Conservation (phyloP, 371 early-diverging fungal genomes). For the Umbelopsis sp. region DNA sequence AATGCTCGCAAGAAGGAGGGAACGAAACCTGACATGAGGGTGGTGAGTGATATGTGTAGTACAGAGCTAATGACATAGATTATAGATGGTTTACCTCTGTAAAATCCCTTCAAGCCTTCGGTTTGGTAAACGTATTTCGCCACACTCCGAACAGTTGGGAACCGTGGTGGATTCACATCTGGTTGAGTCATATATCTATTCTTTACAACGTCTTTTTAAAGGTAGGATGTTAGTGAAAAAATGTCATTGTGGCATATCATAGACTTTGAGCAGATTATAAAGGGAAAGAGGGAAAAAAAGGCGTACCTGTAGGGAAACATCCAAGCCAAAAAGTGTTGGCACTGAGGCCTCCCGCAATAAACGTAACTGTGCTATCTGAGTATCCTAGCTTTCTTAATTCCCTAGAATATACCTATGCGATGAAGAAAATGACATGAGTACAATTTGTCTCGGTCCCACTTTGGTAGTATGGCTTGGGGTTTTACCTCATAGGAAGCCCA, state of each 20-base stretch:
- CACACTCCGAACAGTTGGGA: conserved; percentile 61
- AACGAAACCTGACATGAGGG: conserved; percentile 62
- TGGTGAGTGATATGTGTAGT: background rate
- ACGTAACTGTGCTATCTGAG: conserved; percentile 68
- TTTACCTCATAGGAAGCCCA: conserved; percentile 86
- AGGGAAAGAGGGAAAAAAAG: background rate
- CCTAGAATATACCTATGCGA: conserved; percentile 46
- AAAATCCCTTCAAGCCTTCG: conserved; percentile 77
- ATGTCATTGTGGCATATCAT: background rate
- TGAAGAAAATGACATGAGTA: conserved; percentile 14
- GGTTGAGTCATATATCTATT: conserved; percentile 93
- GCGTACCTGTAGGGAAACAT: conserved; percentile 79
- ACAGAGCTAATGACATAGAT: no score
- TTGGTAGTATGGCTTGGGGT: background rate
- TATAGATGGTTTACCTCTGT: conserved; percentile 46
- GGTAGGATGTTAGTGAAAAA: background rate
- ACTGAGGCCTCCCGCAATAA: conserved; percentile 88
- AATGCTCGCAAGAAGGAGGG: conserved; percentile 89
- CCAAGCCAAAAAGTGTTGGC: conserved; percentile 91
- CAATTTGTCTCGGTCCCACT: background rate
- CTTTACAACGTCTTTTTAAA: conserved; percentile 76
- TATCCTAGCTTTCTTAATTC: conserved; percentile 50
- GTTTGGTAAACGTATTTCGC: conserved; percentile 58
- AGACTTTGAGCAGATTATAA: no score
- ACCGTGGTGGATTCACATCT: conserved; percentile 65